Evolutionary conservation across 2,329 filamentous ascomycete species (phyloP), one percentile per base, ranked within the genome.

Genomic region (Macrophomina tecta): DNA sequence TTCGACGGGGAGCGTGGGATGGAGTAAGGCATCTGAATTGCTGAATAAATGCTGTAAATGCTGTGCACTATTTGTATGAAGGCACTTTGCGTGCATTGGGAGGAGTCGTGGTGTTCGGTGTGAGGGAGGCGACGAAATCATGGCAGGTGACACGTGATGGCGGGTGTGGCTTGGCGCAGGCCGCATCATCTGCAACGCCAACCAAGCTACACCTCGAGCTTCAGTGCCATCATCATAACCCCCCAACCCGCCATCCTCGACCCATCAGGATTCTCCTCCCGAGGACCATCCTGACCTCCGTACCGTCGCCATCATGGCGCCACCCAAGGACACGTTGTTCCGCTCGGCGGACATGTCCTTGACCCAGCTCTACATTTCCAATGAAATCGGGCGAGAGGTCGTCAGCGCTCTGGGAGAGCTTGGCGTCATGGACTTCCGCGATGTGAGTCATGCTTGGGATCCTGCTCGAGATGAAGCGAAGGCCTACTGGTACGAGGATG

Each of bases 331-430:
- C 84, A 97, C 94, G 82, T 92, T 97, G 85, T 98, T 99, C 90
- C 94, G 96, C 87, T 99, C 95, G 79, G 92, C 93, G 92, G 92
- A 97, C 82, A 99, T 99, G 95, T 97, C 93, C 87, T 91, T 99
- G 90, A 97, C 97, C 77, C 95, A 99, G 89, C 91, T 99, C 77
- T 99, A 98, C 83, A 96, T 99, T 76, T 93, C 95, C 77, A 98
- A 97, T 79, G 95, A 99, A 86, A 98, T 99, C 74, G 94, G 95
- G 74, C 90, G 95, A 78, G 96, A 99, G 84, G 94, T 97, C 74
- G 94, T 98, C 70, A 97, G 94, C 77, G 94, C 94, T 66, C 85
- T 99, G 71, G 95, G 95, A 77, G 95, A 99, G 86, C 88, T 99
- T 76, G 95, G 95, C 67, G 87, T 95, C 75, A 94, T 98, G 80